Conservation (phyloP, 139 green algal species). For the Chlamydomonas sp. region DNA sequence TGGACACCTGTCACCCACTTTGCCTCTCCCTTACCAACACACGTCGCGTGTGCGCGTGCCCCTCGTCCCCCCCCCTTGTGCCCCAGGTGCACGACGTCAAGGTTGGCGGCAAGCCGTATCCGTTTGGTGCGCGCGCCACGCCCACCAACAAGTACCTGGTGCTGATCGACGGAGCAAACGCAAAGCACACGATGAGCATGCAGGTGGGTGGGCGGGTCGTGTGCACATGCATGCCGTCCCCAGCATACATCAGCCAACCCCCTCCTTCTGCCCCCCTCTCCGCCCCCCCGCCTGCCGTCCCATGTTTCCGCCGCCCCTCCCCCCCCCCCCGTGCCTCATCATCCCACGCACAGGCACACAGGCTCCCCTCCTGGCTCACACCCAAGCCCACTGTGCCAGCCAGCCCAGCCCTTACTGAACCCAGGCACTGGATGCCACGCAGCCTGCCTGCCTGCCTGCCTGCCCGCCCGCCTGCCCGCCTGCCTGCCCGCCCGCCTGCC, state of each 20-base stretch:
- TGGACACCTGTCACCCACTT: no score
- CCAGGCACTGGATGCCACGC: not conserved
- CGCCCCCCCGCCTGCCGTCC: no score
- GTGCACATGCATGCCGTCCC: not conserved
- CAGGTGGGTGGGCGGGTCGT: conserved; percentile 6
- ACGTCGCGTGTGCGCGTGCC: not conserved
- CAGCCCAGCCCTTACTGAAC: not conserved
- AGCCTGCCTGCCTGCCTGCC: no score
- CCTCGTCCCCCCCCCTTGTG: not conserved
- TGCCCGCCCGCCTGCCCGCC: no score
- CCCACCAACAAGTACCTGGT: conserved; percentile 35
- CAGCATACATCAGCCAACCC: not conserved
- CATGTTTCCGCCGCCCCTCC: not conserved
- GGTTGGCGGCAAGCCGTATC: conserved; percentile 15
- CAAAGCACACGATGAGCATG: conserved; percentile 25
- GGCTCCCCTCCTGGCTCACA: not conserved
- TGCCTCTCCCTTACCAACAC: no score
- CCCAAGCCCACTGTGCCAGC: not conserved
- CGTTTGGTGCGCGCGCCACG: conserved; percentile 19
- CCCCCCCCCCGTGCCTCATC: not conserved
- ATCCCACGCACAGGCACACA: not conserved
- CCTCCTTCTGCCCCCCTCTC: not conserved
- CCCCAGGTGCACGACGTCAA: conserved; percentile 20
- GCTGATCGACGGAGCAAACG: conserved; percentile 31
- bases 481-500: no score